Base-by-base conservation (phyloP, 1,284 basidiomycete genomes). In the Boletus semigastroideus region DNA sequence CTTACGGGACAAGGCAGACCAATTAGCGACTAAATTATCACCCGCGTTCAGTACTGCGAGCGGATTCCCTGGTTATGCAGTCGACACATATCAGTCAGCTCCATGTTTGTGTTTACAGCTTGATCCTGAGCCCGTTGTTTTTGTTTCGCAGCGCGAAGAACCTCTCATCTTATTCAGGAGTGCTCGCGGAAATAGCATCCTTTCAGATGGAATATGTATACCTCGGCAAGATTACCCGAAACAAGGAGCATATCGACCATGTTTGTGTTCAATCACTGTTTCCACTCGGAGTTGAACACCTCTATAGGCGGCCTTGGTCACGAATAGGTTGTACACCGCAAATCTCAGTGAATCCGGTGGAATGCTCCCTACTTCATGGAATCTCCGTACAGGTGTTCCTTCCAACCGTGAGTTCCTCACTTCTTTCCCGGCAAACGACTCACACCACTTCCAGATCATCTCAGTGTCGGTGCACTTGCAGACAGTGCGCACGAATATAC, bases 401-500 rank as follows among this genome's bases (percentile, higher is more conserved):
- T 49, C 36, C 27, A 64, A 74, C 41, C 41, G 80, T 81, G 54
- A 48, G 72, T 69, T 27, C 22, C 31, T 54, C 33, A 46, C 54
- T 17, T 20, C 4, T 45, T 13, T 10, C 16, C 14, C 25, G 16
- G 31, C 48, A 25, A 46, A 41, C 53, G 17, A 59, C 31, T 20
- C 40, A 17, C 34, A 17, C 1, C 1, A 20, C 14, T 52, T 16
- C 33, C 33, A 81, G 77, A 61, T 22, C 74, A 71, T 59, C 59
- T 85, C 20, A 81, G 83, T 1, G 78, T 85, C 12, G 87, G 86
- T 12, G 80, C 77, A 1, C 73, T 72, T 43, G 83, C 83, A 1
- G 87, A 90, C 57, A 89, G 86, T 56, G 80, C 77, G 0, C 83
- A 90, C 56, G 88, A 90, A 66, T 90, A 90, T 57, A 76, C 88